Conservation (phyloP, 1,284 basidiomycete genomes). For the Microbotryomycetes sp. region DNA sequence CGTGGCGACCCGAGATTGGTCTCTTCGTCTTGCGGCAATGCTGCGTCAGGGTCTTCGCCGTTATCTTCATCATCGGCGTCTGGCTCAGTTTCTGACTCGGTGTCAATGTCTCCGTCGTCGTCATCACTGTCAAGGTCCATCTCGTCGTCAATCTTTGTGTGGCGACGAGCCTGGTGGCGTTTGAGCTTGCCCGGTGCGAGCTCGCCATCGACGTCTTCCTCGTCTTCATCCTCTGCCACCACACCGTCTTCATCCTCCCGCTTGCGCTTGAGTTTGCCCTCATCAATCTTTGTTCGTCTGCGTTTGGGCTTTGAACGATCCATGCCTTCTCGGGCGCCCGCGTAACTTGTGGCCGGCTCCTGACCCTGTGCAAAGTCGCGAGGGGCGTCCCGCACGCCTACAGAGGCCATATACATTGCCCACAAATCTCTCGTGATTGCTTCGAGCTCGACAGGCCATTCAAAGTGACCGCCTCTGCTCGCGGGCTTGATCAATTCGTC, state of each 20-base stretch:
- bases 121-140: neutral
- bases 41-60: neutral
- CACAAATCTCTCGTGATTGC: slow-evolving; percentile 23
- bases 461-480: neutral
- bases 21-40: neutral
- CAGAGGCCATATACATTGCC: slow-evolving; percentile 14
- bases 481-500: slow-evolving; percentile 12
- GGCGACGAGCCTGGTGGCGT: neutral
- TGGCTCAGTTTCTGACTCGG: slow-evolving; percentile 1
- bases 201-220: neutral
- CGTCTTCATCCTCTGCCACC: neutral
- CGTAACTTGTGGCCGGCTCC: slow-evolving; percentile 22
- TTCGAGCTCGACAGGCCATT: slow-evolving; percentile 27
- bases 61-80: neutral
- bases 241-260: neutral
- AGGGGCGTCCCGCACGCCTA: slow-evolving; percentile 10
- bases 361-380: slow-evolving; percentile 13
- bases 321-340: slow-evolving; percentile 15
- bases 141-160: neutral
- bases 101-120: slow-evolving; percentile 1
- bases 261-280: neutral
- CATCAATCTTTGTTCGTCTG: neutral
- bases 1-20: neutral
- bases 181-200: neutral
- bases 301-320: slow-evolving; percentile 1